Conservation (phyloP, 1,139 yeast species). For the Scheffersomyces quercinus region DNA sequence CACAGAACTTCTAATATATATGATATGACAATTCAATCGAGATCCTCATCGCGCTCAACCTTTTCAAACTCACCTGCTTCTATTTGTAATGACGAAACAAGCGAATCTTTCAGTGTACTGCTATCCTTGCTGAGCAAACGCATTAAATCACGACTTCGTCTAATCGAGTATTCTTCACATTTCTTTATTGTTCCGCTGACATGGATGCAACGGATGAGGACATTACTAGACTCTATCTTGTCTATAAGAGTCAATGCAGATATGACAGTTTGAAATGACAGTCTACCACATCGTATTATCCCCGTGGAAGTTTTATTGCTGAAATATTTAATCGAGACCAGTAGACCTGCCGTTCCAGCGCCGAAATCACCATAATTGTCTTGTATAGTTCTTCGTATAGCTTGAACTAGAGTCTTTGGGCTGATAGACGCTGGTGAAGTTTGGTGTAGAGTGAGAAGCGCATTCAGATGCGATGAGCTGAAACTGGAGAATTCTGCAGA, state of each 20-base stretch:
- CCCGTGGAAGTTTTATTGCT: constrained; percentile 84
- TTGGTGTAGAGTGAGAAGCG: constrained; percentile 49
- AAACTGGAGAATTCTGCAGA: constrained; percentile 14
- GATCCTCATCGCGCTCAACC: background rate
- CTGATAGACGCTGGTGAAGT: constrained; percentile 48
- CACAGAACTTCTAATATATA: background rate
- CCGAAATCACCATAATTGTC: constrained; percentile 79
- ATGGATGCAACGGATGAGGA: constrained; percentile 63
- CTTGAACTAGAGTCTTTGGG: constrained; percentile 48
- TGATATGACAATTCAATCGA: background rate
- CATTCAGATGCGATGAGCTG: constrained; percentile 30
- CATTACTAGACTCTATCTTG: constrained; percentile 50
- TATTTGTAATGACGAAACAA: background rate
- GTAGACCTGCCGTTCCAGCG: constrained; percentile 61
- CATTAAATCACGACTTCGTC: constrained; percentile 42
- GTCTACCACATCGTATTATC: constrained; percentile 74
- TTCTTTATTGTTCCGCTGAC: constrained; percentile 90
- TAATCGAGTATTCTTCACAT: constrained; percentile 67
- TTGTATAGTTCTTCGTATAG: constrained; percentile 55
- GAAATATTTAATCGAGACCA: constrained; percentile 74
- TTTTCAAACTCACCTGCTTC: background rate
- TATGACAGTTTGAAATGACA: constrained; percentile 59
- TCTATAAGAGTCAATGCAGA: constrained; percentile 72
- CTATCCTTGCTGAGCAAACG: constrained; percentile 24
- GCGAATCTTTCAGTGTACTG: background rate